Percentiles rank a stretch among this genome's conserved stretches.
phyloP scores from a whole-genome alignment of 805 yeast species.

The Ogataea paradorogensis region DNA sequence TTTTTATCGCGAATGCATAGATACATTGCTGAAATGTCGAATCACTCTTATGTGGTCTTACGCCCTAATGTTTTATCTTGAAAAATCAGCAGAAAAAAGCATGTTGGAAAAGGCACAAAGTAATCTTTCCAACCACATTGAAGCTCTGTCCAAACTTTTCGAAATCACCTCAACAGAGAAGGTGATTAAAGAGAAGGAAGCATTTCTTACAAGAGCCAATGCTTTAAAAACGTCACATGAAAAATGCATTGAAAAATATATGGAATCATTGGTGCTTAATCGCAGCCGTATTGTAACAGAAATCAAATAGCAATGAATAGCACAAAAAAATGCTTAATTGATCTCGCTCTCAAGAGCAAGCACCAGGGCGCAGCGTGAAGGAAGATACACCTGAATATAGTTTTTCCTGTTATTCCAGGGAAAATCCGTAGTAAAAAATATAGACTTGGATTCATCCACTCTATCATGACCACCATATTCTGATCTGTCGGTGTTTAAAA shows the following conservation, averaged over 20 bases:
- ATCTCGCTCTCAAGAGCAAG: constrained; percentile 43
- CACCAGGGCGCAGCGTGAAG: constrained; percentile 69
- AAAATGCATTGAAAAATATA: constrained; percentile 22
- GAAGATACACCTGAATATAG: constrained; percentile 74
- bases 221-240: constrained; percentile 21
- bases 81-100: constrained; percentile 39
- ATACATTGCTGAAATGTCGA: constrained; percentile 63
- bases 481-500: constrained; percentile 68
- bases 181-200: constrained; percentile 25
- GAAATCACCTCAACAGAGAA: constrained; percentile 30
- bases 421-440: constrained; percentile 68
- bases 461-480: constrained; percentile 82
- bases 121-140: constrained; percentile 28
- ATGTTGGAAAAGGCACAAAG: constrained; percentile 51
- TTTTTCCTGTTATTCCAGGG: constrained; percentile 80
- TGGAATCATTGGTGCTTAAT: constrained; percentile 22
- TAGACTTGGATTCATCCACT: constrained; percentile 50
- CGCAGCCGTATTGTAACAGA: constrained; percentile 4
- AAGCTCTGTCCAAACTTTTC: constrained; percentile 34
- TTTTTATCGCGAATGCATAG: constrained; percentile 72
- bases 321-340: constrained; percentile 1
- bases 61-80: constrained; percentile 70
- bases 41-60: constrained; percentile 87
- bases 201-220: constrained; percentile 24
- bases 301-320: constrained; percentile 4